Evolutionary conservation across 805 yeast species (phyloP), one percentile per base, ranked within the genome.

Genomic region (Ogataea nonfermentans): DNA sequence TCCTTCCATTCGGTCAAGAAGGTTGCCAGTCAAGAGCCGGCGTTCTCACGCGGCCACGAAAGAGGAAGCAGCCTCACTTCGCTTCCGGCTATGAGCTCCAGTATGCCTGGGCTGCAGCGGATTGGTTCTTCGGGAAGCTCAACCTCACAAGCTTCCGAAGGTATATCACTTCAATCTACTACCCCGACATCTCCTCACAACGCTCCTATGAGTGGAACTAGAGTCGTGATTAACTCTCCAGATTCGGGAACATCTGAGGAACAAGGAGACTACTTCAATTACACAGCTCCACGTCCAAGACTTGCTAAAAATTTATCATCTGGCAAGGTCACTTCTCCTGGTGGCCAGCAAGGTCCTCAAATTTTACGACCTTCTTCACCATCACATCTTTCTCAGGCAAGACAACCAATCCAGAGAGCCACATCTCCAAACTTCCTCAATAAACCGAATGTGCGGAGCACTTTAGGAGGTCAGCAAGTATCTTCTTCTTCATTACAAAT

Each of bases 201-300:
- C 16, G 24, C 17, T 11, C 9, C 23, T 4, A 24, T 35, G 4
- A 37, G 35, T 9, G 44, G 27, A 13, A 22, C 53, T 9, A 45
- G 38, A 31, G 41, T 46, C 13, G 32, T 47, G 6, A 44, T 47
- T 14, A 40, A 32, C 29, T 47, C 52, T 15, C 47, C 55, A 7
- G 56, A 48, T 15, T 33, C 48, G 7, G 24, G 13, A 6, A 19
- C 35, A 13, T 32, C 47, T 7, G 44, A 43, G 17, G 37, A 49
- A 15, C 28, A 20, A 3, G 46, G 47, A n/a, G 62, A 57, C 31
- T 57, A 57, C 36, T 57, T 57, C 49, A 55, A 47, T 26, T 55
- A 52, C 34, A 45, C 47, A n/a, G 61, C 59, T 7, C 58, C 60
- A 22, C 40, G 59, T 31, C 59, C 59, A 11, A 35, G 39, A 9